Percentiles rank a stretch among this genome's conserved stretches.
phyloP scores from a whole-genome alignment of 768 basidiomycete species.

The Boletus reticulatus region DNA sequence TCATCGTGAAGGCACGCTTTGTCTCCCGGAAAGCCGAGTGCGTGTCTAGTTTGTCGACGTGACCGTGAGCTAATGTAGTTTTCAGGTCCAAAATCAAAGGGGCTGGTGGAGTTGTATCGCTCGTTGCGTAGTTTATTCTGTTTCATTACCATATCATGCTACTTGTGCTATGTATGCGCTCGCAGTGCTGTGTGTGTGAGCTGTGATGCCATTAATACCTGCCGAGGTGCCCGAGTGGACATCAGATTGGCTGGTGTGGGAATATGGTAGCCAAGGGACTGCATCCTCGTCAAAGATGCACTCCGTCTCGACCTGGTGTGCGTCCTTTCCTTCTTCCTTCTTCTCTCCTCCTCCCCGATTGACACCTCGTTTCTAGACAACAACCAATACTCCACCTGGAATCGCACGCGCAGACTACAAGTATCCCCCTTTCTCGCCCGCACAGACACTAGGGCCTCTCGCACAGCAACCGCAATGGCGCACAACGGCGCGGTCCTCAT shows the following conservation, averaged over 20 bases:
- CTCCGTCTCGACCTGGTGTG: constrained; percentile 40
- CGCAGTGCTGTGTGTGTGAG: not conserved
- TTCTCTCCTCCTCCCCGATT: not conserved
- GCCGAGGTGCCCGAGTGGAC: constrained; percentile 6
- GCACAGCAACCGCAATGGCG: constrained; percentile 50
- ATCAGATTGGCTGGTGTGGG: not conserved
- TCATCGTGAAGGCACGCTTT: constrained; percentile 98
- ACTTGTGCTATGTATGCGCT: too few species aligned
- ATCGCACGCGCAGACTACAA: constrained; percentile 52
- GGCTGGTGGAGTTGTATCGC: constrained; percentile 90
- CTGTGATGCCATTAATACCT: not conserved
- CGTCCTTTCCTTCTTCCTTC: constrained; percentile 12
- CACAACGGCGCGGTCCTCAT: constrained; percentile 33
- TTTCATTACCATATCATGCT: not conserved
- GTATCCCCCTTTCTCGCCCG: constrained; percentile 52
- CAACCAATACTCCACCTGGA: constrained; percentile 55
- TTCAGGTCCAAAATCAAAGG: constrained; percentile 81
- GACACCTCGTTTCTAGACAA: constrained; percentile 35
- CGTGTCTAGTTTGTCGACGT: constrained; percentile 24
- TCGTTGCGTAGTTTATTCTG: constrained; percentile 64
- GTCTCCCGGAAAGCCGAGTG: constrained; percentile 87
- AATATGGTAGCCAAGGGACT: not conserved
- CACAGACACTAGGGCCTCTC: constrained; percentile 46
- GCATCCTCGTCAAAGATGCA: constrained; percentile 21
- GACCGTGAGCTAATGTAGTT: constrained; percentile 16